Base-by-base conservation (phyloP, 2,329 filamentous ascomycete genomes). In the Ceratocystis eucalypticola region DNA sequence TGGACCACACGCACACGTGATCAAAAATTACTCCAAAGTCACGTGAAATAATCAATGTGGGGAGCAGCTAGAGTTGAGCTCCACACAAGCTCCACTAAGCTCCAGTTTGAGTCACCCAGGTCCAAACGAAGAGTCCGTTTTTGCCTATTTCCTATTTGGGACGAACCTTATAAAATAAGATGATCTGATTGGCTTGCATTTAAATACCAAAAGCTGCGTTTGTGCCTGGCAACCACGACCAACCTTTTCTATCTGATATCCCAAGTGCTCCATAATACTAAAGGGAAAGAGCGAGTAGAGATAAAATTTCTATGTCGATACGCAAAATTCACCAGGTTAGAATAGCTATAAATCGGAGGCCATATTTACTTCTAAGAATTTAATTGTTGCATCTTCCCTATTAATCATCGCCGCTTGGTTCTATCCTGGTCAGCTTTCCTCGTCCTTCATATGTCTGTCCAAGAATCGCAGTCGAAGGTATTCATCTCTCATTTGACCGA, bases 1-100 rank as follows among this genome's bases (percentile, higher is more conserved):
- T 66, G 67, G 67, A 59, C 66, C 50, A 44, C 64, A 68, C 61
- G 45, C 44, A 44, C 67, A 68, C 67, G 67, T 68, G 67, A 68
- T 25, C 15, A 22, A 30, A 44, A 50, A 55, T 25, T 41, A 33
- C 57, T 12, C 6, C 17, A 50, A 22, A 55, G 45, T 68, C 67
- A 68, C 67, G 67, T 68, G 67, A 62, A 4, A 1, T 3, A 2
- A 5, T 1, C 20, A 53, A 17, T 65, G 62, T 61, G 55, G 62
- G 62, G 48, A 57, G 66, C 50, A 20, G 30, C 10, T 15, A 66
- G 46, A 33, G 10, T 20, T 6, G 17, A 30, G 48, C 61, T 63
- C 66, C 63, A 64, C 64, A 45, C n/a, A 20, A 66, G 64, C 48
- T 66, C 67, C 67, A 68, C 67, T 44, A 25, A 53, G 62, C 50